Percentiles rank a stretch among this genome's conserved stretches.
Evolutionary conservation across 2,329 filamentous ascomycete genomes (phyloP).

Genomic region (Byssothecium circinans): DNA sequence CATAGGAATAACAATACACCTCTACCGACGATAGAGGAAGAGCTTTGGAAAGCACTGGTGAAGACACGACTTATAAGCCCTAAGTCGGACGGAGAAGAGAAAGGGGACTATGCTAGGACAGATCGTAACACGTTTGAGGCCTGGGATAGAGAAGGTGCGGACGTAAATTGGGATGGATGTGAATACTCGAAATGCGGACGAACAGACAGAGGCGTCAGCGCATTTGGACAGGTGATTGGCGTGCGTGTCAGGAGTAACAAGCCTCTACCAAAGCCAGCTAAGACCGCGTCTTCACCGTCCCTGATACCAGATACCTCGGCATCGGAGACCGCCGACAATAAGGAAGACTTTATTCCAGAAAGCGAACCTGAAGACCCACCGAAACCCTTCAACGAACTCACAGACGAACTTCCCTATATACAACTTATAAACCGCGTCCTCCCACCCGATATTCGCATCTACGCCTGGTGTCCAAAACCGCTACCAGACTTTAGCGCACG

Average conservation of each 20-base stretch:
- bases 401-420: constrained; percentile 82
- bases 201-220: constrained; percentile 90
- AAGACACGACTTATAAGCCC: constrained; percentile 73
- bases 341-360: constrained; percentile 4
- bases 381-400: constrained; percentile 63
- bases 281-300: constrained; percentile 5
- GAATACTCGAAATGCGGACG: constrained; percentile 95
- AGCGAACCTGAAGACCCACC: constrained; percentile 19
- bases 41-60: constrained; percentile 86
- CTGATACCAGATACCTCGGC: constrained; percentile 8
- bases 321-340: not conserved
- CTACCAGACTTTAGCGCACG: constrained; percentile 82
- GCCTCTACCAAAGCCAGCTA: constrained; percentile 52
- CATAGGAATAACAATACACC: constrained; percentile 69
- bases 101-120: constrained; percentile 35
- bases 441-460: constrained; percentile 82
- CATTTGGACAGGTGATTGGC: constrained; percentile 93
- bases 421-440: constrained; percentile 83
- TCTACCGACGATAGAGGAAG: constrained; percentile 85
- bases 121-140: constrained; percentile 38
- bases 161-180: constrained; percentile 76
- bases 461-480: constrained; percentile 89
- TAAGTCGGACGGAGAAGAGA: constrained; percentile 17
- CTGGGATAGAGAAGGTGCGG: constrained; percentile 43
- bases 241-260: constrained; percentile 78